Evolutionary conservation across 257 asterid genomes (phyloP).

Genomic region (Linaria vulgaris): DNA sequence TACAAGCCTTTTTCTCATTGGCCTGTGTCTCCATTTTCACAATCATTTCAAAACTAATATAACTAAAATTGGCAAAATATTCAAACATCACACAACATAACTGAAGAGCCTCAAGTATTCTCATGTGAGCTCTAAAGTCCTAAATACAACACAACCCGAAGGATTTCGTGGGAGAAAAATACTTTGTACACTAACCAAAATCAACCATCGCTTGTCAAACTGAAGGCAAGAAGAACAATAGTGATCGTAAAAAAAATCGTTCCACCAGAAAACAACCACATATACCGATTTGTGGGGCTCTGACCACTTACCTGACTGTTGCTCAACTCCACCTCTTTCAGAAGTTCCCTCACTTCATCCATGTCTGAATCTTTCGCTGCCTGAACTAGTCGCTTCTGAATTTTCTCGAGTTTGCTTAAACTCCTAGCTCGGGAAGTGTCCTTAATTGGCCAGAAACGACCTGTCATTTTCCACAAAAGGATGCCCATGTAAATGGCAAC

Average conservation of each 20-base stretch:
- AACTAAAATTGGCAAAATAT: neutral
- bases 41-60: neutral
- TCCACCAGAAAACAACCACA: slow-evolving; percentile 78
- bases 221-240: slow-evolving; percentile 65
- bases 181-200: neutral
- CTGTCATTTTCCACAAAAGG: slow-evolving; percentile 77
- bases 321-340: slow-evolving; percentile 61
- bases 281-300: slow-evolving; percentile 37
- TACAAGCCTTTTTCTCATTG: neutral
- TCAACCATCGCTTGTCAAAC: slow-evolving; percentile 75
- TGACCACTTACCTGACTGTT: slow-evolving; percentile 38
- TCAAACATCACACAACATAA: neutral
- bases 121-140: neutral
- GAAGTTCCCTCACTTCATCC: slow-evolving; percentile 61
- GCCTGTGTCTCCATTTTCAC: no score
- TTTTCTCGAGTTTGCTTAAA: slow-evolving; percentile 60
- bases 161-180: slow-evolving; percentile 6
- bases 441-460: slow-evolving; percentile 77
- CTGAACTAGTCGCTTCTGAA: slow-evolving; percentile 56
- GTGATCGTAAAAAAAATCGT: slow-evolving; percentile 65
- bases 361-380: slow-evolving; percentile 93
- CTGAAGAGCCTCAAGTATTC: neutral
- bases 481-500: slow-evolving; percentile 94
- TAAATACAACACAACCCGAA: neutral
- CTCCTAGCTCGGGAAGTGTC: slow-evolving; percentile 38